A percentile compares a stretch with the other conserved stretches of the same genome.
phyloP scores from a whole-genome alignment of 2,329 filamentous ascomycete genomes.

The Neonectria hederae region DNA sequence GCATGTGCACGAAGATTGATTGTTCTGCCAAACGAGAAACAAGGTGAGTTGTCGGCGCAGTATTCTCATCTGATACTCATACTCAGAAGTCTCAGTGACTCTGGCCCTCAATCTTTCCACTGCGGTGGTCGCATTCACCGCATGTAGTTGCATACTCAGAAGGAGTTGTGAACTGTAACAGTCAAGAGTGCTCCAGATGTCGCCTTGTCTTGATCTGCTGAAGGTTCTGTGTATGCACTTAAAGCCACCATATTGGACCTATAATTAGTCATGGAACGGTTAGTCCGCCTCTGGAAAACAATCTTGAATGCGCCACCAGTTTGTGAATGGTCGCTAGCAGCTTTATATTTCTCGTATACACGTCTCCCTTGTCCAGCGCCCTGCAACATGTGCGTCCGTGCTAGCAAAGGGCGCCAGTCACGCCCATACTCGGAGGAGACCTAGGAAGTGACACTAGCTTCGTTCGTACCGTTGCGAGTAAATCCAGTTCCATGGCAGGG shows the following conservation, averaged over 20 bases:
- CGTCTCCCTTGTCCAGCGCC: too few relatives aligned
- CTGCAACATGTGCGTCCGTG: not conserved
- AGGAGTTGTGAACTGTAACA: too few relatives aligned
- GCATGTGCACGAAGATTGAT: not conserved
- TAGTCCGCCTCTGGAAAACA: not conserved
- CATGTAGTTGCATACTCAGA: too few relatives aligned
- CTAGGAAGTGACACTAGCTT: too few relatives aligned
- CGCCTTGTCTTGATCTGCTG: not conserved
- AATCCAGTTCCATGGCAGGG: not conserved
- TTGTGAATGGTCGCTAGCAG: not conserved
- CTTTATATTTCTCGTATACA: not conserved
- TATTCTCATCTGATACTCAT: too few relatives aligned
- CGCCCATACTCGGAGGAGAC: not conserved
- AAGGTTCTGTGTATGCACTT: not conserved
- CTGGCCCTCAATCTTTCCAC: too few relatives aligned
- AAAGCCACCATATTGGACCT: not conserved
- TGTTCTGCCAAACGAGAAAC: not conserved
- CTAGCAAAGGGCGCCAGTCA: too few relatives aligned
- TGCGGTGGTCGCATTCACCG: too few relatives aligned
- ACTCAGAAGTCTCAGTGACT: too few relatives aligned
- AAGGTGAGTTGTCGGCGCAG: too few relatives aligned
- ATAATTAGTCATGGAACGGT: not conserved
- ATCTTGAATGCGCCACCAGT: not conserved
- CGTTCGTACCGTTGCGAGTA: not conserved
- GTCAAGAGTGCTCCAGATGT: too few relatives aligned